Base-by-base conservation (phyloP, 2,329 filamentous ascomycete genomes). In the Epichloe festucae region DNA sequence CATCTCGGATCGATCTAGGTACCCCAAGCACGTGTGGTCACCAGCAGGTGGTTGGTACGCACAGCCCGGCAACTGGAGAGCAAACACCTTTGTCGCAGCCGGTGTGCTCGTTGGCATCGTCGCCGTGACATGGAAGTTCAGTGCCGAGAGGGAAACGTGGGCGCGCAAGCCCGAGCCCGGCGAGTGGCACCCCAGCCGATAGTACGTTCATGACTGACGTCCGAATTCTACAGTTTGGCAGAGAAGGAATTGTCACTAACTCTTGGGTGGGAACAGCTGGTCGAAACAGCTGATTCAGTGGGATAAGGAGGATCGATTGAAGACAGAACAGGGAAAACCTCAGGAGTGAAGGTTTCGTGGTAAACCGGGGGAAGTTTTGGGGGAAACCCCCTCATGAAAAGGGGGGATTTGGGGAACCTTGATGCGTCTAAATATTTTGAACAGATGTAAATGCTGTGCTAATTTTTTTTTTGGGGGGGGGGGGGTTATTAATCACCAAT, bases 1-100 rank as follows among this genome's bases (percentile, higher is more conserved):
- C 3, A 21, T 36, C 11, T 14, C 27, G 55, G 47, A 40, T 53
- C 48, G 17, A 36, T 41, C 46, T 63, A 95, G 89, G 66, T 95
- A 95, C 73, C 90, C 89, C 70, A 96, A 95, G 78, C 91, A 98
- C 78, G 89, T 98, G 78, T 98, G 93, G 93, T 97, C 93, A 65
- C 93, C 93, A 56, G 78, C 91, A 58, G 93, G 93, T 78, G 93
- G 93, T 72, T 98, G 93, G 93, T 98, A 98, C 72, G 75, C 85
- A 51, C 91, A 95, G 69, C 93, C 93, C 50, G 76, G 79, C 60
- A 98, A 98, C 78, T 98, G 93, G 93, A 93, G 86, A 69, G 73
- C 75, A 63, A 98, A 98, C 76, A 98, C 93, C 5, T 77, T 84
- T 51, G 75, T 93, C 59, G 82, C 89, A 65, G 79, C 79, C 54